phyloP scores from a whole-genome alignment of 2,329 filamentous ascomycete species.

The Ceratocystis cubensis region DNA sequence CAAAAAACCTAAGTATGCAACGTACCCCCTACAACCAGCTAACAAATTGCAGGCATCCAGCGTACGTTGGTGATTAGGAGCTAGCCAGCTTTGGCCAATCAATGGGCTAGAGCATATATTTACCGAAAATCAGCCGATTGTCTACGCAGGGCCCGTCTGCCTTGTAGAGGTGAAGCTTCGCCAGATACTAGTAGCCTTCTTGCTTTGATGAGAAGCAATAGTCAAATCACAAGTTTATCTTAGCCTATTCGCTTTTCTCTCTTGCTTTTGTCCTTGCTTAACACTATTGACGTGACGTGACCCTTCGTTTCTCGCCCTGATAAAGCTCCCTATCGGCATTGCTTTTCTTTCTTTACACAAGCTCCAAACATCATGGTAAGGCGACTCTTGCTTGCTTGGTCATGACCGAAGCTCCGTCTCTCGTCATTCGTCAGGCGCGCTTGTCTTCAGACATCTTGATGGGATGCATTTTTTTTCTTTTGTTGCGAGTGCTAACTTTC shows the following conservation, averaged over 20 bases:
- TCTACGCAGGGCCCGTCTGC: constrained; percentile 21
- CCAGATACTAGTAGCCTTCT: constrained; percentile 13
- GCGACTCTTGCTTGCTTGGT: neutral
- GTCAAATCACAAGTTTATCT: neutral
- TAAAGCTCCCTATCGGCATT: neutral
- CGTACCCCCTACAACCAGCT: neutral
- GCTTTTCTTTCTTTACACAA: neutral
- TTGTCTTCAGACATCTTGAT: neutral
- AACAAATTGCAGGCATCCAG: constrained; percentile 19
- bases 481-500: constrained; percentile 26
- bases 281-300: neutral
- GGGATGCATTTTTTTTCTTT: neutral
- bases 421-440: neutral
- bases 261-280: neutral
- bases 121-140: constrained; percentile 19
- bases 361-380: constrained; percentile 13
- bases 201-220: neutral
- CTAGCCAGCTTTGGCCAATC: constrained; percentile 19
- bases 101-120: neutral
- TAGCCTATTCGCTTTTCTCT: neutral
- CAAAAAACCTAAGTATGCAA: neutral
- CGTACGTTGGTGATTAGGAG: constrained; percentile 12
- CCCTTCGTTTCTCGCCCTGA: too few relatives aligned
- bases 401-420: neutral
- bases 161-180: constrained; percentile 13